Evolutionary conservation across 2,329 filamentous ascomycete genomes (phyloP).

Genomic region (Clarireedia hainanense): DNA sequence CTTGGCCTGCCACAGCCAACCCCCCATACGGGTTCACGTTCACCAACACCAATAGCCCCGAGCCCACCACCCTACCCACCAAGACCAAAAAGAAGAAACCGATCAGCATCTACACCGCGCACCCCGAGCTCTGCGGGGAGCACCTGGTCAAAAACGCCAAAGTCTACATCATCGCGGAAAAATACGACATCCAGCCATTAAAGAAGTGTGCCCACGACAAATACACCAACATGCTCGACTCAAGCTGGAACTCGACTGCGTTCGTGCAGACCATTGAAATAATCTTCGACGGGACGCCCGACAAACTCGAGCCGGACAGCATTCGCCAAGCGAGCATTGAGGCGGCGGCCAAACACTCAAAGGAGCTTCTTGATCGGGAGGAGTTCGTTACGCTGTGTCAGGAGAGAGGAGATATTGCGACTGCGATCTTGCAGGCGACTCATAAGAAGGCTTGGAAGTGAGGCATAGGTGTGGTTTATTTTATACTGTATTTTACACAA

Average conservation of each 20-base stretch:
- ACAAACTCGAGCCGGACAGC: neutral
- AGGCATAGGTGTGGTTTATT: neutral
- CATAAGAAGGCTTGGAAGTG: neutral
- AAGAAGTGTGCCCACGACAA: conserved; percentile 9
- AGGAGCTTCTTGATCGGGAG: neutral
- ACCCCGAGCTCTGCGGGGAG: neutral
- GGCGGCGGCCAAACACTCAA: neutral
- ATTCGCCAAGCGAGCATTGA: conserved; percentile 2
- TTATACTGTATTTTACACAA: neutral
- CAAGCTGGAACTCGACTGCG: neutral
- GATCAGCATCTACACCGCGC: neutral
- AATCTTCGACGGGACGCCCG: conserved; percentile 12
- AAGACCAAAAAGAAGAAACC: neutral
- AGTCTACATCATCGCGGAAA: conserved; percentile 13
- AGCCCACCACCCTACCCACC: neutral
- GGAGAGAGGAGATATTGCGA: conserved; percentile 9
- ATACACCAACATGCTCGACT: neutral
- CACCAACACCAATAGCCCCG: neutral
- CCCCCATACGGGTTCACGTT: too few relatives aligned
- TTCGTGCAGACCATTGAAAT: conserved; percentile 11
- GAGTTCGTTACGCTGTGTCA: conserved; percentile 11
- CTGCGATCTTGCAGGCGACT: conserved; percentile 1
- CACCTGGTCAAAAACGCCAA: conserved; percentile 8
- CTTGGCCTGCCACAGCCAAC: too few relatives aligned
- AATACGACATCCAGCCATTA: conserved; percentile 13